A percentile compares a stretch with the other conserved stretches of the same genome.
Evolutionary conservation across 805 yeast genomes (phyloP).

Genomic region (Metschnikowia kunwiensis): DNA sequence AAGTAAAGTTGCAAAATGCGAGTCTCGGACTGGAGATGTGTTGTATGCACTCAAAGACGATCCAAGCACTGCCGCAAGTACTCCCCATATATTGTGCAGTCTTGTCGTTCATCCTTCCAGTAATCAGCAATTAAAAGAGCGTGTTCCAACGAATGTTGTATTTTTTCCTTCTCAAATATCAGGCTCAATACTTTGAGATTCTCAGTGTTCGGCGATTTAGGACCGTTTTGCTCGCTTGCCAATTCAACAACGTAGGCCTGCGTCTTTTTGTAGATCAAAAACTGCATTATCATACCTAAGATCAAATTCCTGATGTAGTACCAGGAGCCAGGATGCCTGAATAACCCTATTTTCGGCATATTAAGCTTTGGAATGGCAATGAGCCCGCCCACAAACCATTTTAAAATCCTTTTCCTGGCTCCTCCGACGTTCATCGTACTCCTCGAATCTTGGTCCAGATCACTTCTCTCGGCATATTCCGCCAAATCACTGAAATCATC

Average conservation of each 20-base stretch:
- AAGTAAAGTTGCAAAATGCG: conserved; percentile 21
- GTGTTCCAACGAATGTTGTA: conserved; percentile 24
- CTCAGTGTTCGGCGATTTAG: not conserved
- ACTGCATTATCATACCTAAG: conserved; percentile 29
- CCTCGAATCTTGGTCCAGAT: conserved; percentile 15
- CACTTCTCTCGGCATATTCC: conserved; percentile 18
- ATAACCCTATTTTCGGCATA: conserved; percentile 35
- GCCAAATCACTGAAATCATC: conserved; percentile 32
- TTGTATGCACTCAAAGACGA: conserved; percentile 11
- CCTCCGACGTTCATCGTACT: conserved; percentile 20
- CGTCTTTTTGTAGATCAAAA: conserved; percentile 29
- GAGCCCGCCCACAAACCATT: conserved; percentile 27
- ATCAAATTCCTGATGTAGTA: conserved; percentile 34
- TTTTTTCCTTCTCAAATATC: conserved; percentile 5
- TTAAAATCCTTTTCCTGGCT: conserved; percentile 27
- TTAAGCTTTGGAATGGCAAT: conserved; percentile 32
- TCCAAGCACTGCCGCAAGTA: conserved; percentile 17
- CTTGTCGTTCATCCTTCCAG: conserved; percentile 35
- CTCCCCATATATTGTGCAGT: conserved; percentile 30
- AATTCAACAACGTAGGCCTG: conserved; percentile 20
- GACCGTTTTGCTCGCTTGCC: not conserved
- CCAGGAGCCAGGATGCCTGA: conserved; percentile 43
- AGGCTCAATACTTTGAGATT: not conserved
- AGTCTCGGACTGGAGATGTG: conserved; percentile 15
- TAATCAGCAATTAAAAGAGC: conserved; percentile 29